Conservation (phyloP, 257 asterid species). For the Voacanga thouarsii region DNA sequence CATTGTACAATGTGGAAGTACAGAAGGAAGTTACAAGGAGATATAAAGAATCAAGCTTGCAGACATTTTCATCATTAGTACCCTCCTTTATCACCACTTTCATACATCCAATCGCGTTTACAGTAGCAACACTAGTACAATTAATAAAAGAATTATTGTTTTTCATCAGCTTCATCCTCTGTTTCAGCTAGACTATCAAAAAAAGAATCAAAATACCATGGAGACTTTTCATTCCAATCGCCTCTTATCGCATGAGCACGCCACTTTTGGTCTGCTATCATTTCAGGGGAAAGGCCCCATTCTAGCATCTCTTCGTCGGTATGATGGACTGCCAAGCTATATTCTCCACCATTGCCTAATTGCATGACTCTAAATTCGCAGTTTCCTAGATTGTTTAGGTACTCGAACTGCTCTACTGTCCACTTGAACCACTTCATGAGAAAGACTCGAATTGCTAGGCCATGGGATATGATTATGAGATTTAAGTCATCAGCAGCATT, state of each 20-base stretch:
- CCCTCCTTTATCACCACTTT: neutral
- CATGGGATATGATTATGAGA: constrained; percentile 41
- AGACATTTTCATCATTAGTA: neutral
- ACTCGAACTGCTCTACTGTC: constrained; percentile 44
- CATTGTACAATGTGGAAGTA: neutral
- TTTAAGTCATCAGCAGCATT: constrained; percentile 26
- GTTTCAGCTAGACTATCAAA: constrained; percentile 31
- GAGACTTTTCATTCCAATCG: constrained; percentile 33
- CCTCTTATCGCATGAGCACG: constrained; percentile 33
- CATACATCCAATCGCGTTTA: too few relatives aligned
- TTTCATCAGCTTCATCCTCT: constrained; percentile 29
- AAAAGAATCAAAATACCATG: constrained; percentile 34
- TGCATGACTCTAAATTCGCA: constrained; percentile 47
- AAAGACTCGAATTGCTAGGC: constrained; percentile 37
- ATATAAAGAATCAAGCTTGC: too few relatives aligned
- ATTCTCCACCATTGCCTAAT: constrained; percentile 40
- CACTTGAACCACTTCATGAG: constrained; percentile 54
- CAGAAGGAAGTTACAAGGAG: neutral
- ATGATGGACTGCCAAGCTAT: constrained; percentile 44
- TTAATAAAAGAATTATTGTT: neutral
- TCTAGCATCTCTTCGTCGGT: constrained; percentile 36
- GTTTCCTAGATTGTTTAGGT: constrained; percentile 29
- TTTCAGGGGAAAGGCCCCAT: constrained; percentile 45
- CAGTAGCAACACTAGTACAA: neutral
- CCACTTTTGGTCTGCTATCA: constrained; percentile 42